These are phyloP conservation scores for Nakazawaea pomicola DNA, from an alignment of 805 yeast genomes.

Conservation along the genomic window DNA sequence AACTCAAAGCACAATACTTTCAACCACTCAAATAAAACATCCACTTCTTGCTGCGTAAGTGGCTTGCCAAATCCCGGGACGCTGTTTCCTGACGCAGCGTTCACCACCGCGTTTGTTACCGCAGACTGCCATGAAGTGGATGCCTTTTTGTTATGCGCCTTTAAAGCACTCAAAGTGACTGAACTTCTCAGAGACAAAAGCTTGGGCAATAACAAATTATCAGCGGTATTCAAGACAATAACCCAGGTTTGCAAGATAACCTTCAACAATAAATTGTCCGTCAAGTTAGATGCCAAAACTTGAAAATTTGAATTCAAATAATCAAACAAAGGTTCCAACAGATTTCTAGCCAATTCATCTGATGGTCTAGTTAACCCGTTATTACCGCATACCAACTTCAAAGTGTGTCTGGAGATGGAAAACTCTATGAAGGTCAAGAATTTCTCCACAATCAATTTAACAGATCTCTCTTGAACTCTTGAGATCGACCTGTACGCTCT, in stretches of 20 bases:
- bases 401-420: constrained; percentile 28
- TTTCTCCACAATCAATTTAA: constrained; percentile 66
- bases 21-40: constrained; percentile 68
- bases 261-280: constrained; percentile 48
- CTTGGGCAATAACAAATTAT: constrained; percentile 69
- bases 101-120: constrained; percentile 43
- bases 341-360: constrained; percentile 49
- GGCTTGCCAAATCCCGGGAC: constrained; percentile 49
- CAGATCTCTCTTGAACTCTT: constrained; percentile 61
- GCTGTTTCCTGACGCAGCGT: constrained; percentile 34
- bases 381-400: constrained; percentile 51
- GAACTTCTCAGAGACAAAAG: constrained; percentile 38
- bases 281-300: constrained; percentile 55
- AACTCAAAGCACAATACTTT: constrained; percentile 61
- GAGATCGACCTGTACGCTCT: constrained; percentile 62
- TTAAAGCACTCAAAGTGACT: constrained; percentile 15
- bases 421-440: constrained; percentile 57
- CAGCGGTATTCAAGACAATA: constrained; percentile 65
- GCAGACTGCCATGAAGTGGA: constrained; percentile 36
- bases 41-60: constrained; percentile 56
- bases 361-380: constrained; percentile 40
- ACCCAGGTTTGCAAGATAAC: constrained; percentile 81
- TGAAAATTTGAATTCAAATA: constrained; percentile 65
- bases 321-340: constrained; percentile 69
- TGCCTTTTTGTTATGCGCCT: constrained; percentile 5